Conservation (phyloP, 306 rosid genomes). For the Myrica gale region DNA sequence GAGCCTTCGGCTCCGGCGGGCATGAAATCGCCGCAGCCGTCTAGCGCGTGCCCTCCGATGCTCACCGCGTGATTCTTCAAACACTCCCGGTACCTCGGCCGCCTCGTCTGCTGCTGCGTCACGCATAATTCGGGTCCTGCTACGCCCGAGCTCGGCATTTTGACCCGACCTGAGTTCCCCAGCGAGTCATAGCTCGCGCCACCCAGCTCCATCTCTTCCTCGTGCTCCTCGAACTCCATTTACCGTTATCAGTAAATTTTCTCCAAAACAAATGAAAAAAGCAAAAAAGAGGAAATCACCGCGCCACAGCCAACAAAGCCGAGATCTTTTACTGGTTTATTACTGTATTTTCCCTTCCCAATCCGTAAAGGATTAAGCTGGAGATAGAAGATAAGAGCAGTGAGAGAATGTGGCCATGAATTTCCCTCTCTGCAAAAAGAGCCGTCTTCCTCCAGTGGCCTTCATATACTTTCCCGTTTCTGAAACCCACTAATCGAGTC, state of each 20-base stretch:
- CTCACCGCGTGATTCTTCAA: conserved; percentile 84
- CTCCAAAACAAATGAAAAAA: not conserved
- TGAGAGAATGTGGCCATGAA: conserved; percentile 34
- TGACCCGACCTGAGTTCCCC: conserved; percentile 43
- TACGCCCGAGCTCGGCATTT: conserved; percentile 31
- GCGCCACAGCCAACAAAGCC: not conserved
- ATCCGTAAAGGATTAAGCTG: not conserved
- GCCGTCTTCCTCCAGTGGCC: conserved; percentile 25
- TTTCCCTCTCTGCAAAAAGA: conserved; percentile 33
- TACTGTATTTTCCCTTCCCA: not conserved
- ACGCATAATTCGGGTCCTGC: conserved; percentile 19
- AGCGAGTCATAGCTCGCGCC: conserved; percentile 60
- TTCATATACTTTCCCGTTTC: conserved; percentile 60
- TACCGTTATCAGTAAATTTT: not conserved
- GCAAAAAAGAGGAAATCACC: not conserved
- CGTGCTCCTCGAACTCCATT: conserved; percentile 86
- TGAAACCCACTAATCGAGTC: conserved; percentile 5
- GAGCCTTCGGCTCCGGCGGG: conserved; percentile 75
- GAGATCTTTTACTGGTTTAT: not conserved
- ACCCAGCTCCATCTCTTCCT: conserved; percentile 64
- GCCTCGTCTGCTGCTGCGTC: conserved; percentile 37
- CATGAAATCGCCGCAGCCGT: conserved; percentile 90
- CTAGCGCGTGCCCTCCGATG: conserved; percentile 85
- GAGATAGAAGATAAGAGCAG: conserved; percentile 23
- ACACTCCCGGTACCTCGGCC: conserved; percentile 76